Evolutionary conservation across 2,329 filamentous ascomycete genomes (phyloP).

Genomic region (Gnomoniopsis sp.): DNA sequence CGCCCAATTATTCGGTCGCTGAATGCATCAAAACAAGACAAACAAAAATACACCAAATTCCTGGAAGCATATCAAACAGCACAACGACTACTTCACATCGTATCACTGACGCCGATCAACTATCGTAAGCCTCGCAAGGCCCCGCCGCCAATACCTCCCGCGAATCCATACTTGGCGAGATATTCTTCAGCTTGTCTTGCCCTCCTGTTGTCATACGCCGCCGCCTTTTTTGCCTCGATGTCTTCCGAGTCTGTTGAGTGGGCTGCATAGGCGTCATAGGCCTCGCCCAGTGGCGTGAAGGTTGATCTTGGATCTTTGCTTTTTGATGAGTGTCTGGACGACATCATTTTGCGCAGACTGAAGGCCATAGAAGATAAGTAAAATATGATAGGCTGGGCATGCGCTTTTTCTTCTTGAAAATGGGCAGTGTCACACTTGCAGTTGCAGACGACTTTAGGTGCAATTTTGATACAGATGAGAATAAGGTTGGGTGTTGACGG

Average conservation of each 20-base stretch:
- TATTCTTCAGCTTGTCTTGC: slow-evolving; percentile 10
- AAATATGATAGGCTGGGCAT: neutral
- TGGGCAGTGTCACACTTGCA: too few relatives aligned
- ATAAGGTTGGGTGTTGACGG: neutral
- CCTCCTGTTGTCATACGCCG: slow-evolving; percentile 10
- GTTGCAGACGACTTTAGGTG: too few relatives aligned
- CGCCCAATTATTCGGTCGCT: too few relatives aligned
- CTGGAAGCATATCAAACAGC: too few relatives aligned
- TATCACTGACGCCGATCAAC: neutral
- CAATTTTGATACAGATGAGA: neutral
- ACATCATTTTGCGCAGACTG: slow-evolving; percentile 10
- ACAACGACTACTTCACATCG: too few relatives aligned
- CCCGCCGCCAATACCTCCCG: neutral
- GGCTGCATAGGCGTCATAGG: slow-evolving; percentile 2
- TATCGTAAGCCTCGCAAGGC: neutral
- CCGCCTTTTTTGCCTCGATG: slow-evolving; percentile 1
- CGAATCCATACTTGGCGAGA: slow-evolving; percentile 11
- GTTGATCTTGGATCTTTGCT: neutral
- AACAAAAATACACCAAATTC: too few relatives aligned
- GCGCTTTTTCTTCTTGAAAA: too few relatives aligned
- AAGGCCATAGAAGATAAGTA: slow-evolving; percentile 2
- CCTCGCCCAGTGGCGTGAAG: neutral
- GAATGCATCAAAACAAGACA: too few relatives aligned
- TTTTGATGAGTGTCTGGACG: neutral
- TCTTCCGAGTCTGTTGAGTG: slow-evolving; percentile 1